Percentiles rank a stretch among this genome's conserved stretches.
Conservation (phyloP, 495 filamentous ascomycete species). For the Recurvomyces mirabilis region DNA sequence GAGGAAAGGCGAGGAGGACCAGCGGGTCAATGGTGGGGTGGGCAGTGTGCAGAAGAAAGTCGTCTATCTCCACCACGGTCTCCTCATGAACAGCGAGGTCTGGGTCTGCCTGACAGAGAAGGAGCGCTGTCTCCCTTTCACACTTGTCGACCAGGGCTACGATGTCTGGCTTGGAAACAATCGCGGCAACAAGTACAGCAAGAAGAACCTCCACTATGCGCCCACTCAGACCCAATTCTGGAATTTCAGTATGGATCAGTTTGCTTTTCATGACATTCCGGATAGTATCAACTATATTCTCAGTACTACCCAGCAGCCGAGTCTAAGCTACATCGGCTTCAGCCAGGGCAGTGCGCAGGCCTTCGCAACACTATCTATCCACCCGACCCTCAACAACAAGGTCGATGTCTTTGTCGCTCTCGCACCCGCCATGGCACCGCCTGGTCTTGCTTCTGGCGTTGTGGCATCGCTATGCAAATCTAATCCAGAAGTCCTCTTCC, state of each 20-base stretch:
- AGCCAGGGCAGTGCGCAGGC: constrained; percentile 95
- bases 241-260: constrained; percentile 97
- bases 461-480: constrained; percentile 90
- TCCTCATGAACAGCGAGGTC: constrained; percentile 98
- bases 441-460: constrained; percentile 75
- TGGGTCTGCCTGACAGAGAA: constrained; percentile 90
- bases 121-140: constrained; percentile 75
- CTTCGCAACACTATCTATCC: constrained; percentile 87
- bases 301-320: constrained; percentile 64
- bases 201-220: constrained; percentile 67
- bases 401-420: constrained; percentile 96
- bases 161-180: constrained; percentile 99
- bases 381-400: constrained; percentile 83
- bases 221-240: constrained; percentile 73
- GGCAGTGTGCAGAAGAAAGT: constrained; percentile 64
- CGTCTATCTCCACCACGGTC: constrained; percentile 88
- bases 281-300: constrained; percentile 89
- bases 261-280: constrained; percentile 94
- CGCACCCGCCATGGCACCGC: constrained; percentile 90
- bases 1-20: constrained; percentile 65
- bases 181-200: constrained; percentile 95
- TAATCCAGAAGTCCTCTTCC: constrained; percentile 82
- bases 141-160: constrained; percentile 80
- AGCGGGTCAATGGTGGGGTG: constrained; percentile 59
- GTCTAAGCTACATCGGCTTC: constrained; percentile 93